Base-by-base conservation (phyloP, 2,329 filamentous ascomycete species). In the Aspergillus pseudoglaucus region DNA sequence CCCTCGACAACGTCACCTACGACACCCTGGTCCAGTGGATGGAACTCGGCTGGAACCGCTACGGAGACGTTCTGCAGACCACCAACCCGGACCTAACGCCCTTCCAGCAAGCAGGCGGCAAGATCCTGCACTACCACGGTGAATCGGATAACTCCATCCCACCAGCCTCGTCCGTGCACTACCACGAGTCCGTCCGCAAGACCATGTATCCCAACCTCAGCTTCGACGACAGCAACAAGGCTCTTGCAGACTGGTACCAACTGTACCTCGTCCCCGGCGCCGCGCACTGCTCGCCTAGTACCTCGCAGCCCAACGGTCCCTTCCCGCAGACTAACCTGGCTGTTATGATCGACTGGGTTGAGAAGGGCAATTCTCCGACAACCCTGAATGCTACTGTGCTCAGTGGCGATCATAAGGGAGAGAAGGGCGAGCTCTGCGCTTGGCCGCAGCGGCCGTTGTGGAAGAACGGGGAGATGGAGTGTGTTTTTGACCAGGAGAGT, bases 81-180 rank as follows among this genome's bases (percentile, higher is more conserved):
- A 80, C 73, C 1, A 57, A 73, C 12, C 38, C 38, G 8, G 38
- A 40, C 18, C 38, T 40, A 23, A 40, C 38, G 1, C 15, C 15
- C 10, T 18, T 40, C 38, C 38, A 22, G 27, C 48, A 65, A 2
- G 55, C 67, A 0, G 79, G 78, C 20, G 78, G 76, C 45, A 82
- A 82, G 61, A 62, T 82, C 3, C 63, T 83, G 9, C 78, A 81
- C 60, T 80, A 73, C 66, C 79, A 82, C 62, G 79, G 78, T 45
- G 78, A 82, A 61, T 75, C 73, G 1, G 80, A 82, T 59, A 61
- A 68, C 12, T 73, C 69, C 6, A 67, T 83, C 50, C 78, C 78
- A 1, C 60, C 79, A 1, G 76, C 69, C 4, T 78, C 76, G 0
- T 80, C 77, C 0, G 72, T 80, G 1, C 76, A 73, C 56, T 83